These are phyloP conservation scores for Podospora comata DNA, from an alignment of 495 filamentous ascomycete genomes.

Conservation along the genomic window DNA sequence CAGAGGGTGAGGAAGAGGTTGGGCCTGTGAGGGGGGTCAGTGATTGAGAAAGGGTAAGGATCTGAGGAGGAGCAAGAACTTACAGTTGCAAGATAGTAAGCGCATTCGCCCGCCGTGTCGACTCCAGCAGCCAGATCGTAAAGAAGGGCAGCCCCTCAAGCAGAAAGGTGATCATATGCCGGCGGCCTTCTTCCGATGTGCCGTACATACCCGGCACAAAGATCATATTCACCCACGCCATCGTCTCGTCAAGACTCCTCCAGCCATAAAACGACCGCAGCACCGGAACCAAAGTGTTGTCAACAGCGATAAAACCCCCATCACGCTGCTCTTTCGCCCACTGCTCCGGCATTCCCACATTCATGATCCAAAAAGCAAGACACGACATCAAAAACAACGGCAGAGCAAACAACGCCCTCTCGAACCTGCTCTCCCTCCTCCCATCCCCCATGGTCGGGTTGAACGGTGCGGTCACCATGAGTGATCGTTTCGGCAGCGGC, in stretches of 20 bases:
- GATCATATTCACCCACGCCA: conserved; percentile 21
- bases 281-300: not conserved
- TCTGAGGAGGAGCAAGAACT: not conserved
- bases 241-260: conserved; percentile 5
- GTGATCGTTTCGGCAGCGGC: conserved; percentile 19
- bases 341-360: not conserved
- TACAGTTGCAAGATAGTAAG: conserved; percentile 21
- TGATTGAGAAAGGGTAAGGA: too few relatives aligned
- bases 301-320: not conserved
- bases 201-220: conserved; percentile 26
- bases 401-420: conserved; percentile 12
- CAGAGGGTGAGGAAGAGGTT: conserved; percentile 16
- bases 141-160: conserved; percentile 21
- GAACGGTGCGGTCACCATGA: conserved; percentile 19
- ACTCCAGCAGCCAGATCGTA: conserved; percentile 26
- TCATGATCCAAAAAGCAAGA: conserved; percentile 9
- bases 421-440: conserved; percentile 20
- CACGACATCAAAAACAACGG: conserved; percentile 13
- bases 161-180: conserved; percentile 24
- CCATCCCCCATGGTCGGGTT: conserved; percentile 23
- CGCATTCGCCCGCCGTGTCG: conserved; percentile 10
- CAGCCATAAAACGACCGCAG: conserved; percentile 8
- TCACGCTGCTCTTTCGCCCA: not conserved
- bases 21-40: conserved; percentile 17
- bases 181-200: conserved; percentile 10